phyloP scores from a whole-genome alignment of 805 yeast species.

The Starmerella vitae region DNA sequence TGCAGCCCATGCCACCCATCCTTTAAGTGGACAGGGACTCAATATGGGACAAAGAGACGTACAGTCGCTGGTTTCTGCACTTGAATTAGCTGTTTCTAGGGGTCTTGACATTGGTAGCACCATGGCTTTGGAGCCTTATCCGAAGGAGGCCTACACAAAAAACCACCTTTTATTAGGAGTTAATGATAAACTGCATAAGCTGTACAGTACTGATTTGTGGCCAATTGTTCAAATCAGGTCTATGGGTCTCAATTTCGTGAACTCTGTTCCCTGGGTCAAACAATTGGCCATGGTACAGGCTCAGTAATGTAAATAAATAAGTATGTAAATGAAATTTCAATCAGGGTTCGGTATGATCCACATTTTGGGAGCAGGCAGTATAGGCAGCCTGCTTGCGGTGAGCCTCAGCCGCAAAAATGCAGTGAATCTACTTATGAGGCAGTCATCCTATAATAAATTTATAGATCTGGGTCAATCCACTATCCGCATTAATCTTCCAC shows the following conservation, averaged over 20 bases:
- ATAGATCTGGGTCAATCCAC: slow-evolving; percentile 17
- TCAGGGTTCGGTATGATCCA: slow-evolving; percentile 18
- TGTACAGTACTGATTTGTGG: slow-evolving; percentile 57
- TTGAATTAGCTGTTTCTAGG: slow-evolving; percentile 56
- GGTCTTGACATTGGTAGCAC: slow-evolving; percentile 82
- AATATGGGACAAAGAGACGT: slow-evolving; percentile 97
- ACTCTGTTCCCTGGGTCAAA: slow-evolving; percentile 52
- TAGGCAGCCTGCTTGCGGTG: slow-evolving; percentile 40
- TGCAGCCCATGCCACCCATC: slow-evolving; percentile 96
- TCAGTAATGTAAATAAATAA: neutral
- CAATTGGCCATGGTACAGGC: slow-evolving; percentile 51
- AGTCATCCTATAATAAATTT: slow-evolving; percentile 33
- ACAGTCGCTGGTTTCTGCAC: slow-evolving; percentile 47
- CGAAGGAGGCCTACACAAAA: slow-evolving; percentile 63
- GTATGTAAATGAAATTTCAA: slow-evolving; percentile 19
- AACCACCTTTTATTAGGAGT: slow-evolving; percentile 76
- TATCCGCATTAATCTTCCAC: slow-evolving; percentile 15
- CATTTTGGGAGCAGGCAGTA: slow-evolving; percentile 41
- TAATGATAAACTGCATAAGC: slow-evolving; percentile 82
- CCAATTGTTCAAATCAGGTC: slow-evolving; percentile 69
- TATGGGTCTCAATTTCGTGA: slow-evolving; percentile 58
- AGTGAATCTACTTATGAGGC: slow-evolving; percentile 32
- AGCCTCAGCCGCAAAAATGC: slow-evolving; percentile 31
- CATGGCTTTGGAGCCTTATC: slow-evolving; percentile 73
- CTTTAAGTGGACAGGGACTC: slow-evolving; percentile 93